Base-by-base conservation (phyloP, 331 rosid genomes). In the Prunus yedoensis region DNA sequence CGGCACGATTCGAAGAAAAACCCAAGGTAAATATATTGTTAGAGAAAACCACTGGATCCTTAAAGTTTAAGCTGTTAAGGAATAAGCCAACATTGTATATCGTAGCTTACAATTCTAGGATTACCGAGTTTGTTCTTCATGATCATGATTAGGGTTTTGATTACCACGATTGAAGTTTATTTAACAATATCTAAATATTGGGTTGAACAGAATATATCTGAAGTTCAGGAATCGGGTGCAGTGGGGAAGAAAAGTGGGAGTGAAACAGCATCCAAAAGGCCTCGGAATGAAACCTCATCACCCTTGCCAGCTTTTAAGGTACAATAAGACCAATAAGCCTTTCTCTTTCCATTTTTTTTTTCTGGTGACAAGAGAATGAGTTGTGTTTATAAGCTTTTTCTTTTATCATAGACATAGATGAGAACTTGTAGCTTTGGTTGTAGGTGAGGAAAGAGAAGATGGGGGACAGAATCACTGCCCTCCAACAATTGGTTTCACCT, bases 401-500 rank as follows among this genome's bases (percentile, higher is more conserved):
- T 51, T 74, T 78, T 60, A 77, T 61, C 23, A 20, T 78, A 30
- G 66, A 73, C 38, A 81, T 79, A 78, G 74, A 90, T 87, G 78
- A 80, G 70, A 56, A 66, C 38, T 70, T 70, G 65, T 32, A 45
- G 78, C 68, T 85, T 74, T 82, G 56, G 69, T 82, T 66, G 78
- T 76, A 95, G 99, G 97, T 92, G 85, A 92, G 98, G 86, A 95
- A 95, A 83, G 98, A 95, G 88, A 95, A 95, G 90, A 93, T 95
- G 97, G 99, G 99, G 88, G 99, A 95, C 98, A 91, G 99, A 93
- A 89, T 95, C 93, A 95, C 97, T 89, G 99, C 98, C 28, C 99
- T 95, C 85, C 99, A 95, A 87, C 99, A 95, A 89, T 90, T 95
- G 78, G 99, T 95, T 82, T 91, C 99, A 49, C 99, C 99, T 92